Conservation (phyloP, 139 green algal species). For the Tetradesmus lagerheimii region DNA sequence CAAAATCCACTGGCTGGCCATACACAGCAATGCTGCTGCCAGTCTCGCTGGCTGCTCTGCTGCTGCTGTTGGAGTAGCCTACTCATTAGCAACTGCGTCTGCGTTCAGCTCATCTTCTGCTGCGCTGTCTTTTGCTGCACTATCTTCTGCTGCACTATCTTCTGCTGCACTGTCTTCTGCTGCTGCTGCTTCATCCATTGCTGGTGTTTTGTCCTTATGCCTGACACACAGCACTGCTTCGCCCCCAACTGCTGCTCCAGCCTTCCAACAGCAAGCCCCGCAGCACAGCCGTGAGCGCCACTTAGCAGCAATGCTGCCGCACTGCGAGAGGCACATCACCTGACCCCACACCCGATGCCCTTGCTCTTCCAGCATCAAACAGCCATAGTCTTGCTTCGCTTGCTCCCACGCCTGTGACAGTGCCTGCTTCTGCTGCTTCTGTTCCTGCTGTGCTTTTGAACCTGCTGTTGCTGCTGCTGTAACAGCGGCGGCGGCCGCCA, state of each 20-base stretch:
- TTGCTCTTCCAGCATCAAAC: neutral
- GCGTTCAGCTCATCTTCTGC: neutral
- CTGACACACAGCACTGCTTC: neutral
- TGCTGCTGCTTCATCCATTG: neutral
- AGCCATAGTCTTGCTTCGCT: neutral
- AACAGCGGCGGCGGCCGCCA: no score
- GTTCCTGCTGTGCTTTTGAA: neutral
- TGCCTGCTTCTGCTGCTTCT: neutral
- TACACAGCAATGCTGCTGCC: no score
- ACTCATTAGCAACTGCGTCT: neutral
- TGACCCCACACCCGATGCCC: neutral
- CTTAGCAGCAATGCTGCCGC: neutral
- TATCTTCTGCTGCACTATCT: no score
- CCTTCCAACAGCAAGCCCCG: neutral
- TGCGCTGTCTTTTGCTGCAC: no score
- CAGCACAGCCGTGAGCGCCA: neutral
- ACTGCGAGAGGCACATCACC: neutral
- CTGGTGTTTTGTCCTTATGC: neutral
- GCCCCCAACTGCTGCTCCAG: neutral
- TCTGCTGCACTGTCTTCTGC: no score
- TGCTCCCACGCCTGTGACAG: neutral
- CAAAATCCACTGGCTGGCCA: no score
- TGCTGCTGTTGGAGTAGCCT: no score
- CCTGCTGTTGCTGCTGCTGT: neutral
- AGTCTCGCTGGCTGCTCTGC: no score